Evolutionary conservation across 1,284 basidiomycete genomes (phyloP).

Genomic region (Bjerkandera adusta): DNA sequence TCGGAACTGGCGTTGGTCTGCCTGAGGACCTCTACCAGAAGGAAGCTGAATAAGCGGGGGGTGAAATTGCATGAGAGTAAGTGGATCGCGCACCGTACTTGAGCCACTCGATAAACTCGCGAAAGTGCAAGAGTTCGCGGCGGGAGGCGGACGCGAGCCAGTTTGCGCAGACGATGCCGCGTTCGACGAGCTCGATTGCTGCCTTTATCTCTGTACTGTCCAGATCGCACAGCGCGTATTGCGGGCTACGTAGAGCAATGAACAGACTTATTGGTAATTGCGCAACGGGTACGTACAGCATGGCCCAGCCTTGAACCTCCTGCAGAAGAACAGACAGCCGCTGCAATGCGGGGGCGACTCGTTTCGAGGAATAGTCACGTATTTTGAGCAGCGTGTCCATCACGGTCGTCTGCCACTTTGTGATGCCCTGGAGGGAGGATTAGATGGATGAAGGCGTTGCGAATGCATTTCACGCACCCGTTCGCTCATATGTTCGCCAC

Average conservation of each 20-base stretch:
- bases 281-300: slow-evolving; percentile 52
- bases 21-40: slow-evolving; percentile 7
- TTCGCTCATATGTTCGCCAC: slow-evolving; percentile 77
- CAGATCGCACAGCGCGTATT: slow-evolving; percentile 48
- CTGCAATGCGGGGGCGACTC: slow-evolving; percentile 70
- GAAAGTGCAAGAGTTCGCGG: slow-evolving; percentile 66
- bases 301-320: slow-evolving; percentile 74
- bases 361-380: slow-evolving; percentile 69
- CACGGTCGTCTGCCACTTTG: slow-evolving; percentile 77
- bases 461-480: slow-evolving; percentile 46
- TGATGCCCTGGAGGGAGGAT: slow-evolving; percentile 50
- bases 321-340: slow-evolving; percentile 70
- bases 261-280: neutral
- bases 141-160: slow-evolving; percentile 69
- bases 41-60: neutral
- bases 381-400: slow-evolving; percentile 66
- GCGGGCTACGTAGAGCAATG: slow-evolving; percentile 21
- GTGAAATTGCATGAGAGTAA: neutral
- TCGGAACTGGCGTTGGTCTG: slow-evolving; percentile 30
- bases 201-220: slow-evolving; percentile 43
- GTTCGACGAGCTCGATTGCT: slow-evolving; percentile 50
- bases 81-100: slow-evolving; percentile 54
- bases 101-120: slow-evolving; percentile 77
- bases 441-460: slow-evolving; percentile 16
- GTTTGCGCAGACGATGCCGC: slow-evolving; percentile 57